Conservation (phyloP, 2,329 filamentous ascomycete species). For the Zasmidium cellare region DNA sequence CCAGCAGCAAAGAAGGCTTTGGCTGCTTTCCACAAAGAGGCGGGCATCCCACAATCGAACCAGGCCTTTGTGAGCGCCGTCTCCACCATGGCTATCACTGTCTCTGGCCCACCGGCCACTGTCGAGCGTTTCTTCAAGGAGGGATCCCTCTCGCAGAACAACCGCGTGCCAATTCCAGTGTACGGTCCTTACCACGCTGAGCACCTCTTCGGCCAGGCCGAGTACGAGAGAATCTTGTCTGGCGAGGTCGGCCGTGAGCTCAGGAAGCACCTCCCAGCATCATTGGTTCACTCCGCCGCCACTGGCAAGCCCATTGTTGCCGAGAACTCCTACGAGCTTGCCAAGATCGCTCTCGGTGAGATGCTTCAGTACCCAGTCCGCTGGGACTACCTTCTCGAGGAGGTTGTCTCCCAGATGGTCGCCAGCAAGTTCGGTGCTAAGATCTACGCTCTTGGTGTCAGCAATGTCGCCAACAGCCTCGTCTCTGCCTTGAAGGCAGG, state of each 20-base stretch:
- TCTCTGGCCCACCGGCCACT: slow-evolving; percentile 59
- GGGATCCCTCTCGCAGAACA: slow-evolving; percentile 49
- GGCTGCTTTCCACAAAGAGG: slow-evolving; percentile 58
- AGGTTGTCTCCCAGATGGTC: slow-evolving; percentile 49
- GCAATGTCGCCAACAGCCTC: slow-evolving; percentile 57
- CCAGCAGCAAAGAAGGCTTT: slow-evolving; percentile 53
- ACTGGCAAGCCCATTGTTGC: slow-evolving; percentile 48
- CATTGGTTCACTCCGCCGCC: slow-evolving; percentile 49
- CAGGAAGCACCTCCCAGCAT: slow-evolving; percentile 42
- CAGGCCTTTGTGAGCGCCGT: slow-evolving; percentile 61
- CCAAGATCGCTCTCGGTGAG: slow-evolving; percentile 45
- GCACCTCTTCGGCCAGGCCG: slow-evolving; percentile 54
- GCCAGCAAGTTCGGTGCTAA: slow-evolving; percentile 42
- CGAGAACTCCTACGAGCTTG: slow-evolving; percentile 47
- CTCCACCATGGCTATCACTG: slow-evolving; percentile 59
- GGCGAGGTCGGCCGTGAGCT: slow-evolving; percentile 42
- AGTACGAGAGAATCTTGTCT: slow-evolving; percentile 54
- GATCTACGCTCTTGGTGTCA: slow-evolving; percentile 52
- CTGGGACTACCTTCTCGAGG: slow-evolving; percentile 51
- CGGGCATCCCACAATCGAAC: slow-evolving; percentile 52
- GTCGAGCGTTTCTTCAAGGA: slow-evolving; percentile 54
- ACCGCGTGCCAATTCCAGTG: slow-evolving; percentile 55
- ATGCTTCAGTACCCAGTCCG: slow-evolving; percentile 50
- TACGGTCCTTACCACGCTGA: slow-evolving; percentile 61
- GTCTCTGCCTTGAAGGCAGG: slow-evolving; percentile 55